Evolutionary conservation across 83 land plant species (phyloP).

Genomic region (Diphasiastrum complanatum): DNA sequence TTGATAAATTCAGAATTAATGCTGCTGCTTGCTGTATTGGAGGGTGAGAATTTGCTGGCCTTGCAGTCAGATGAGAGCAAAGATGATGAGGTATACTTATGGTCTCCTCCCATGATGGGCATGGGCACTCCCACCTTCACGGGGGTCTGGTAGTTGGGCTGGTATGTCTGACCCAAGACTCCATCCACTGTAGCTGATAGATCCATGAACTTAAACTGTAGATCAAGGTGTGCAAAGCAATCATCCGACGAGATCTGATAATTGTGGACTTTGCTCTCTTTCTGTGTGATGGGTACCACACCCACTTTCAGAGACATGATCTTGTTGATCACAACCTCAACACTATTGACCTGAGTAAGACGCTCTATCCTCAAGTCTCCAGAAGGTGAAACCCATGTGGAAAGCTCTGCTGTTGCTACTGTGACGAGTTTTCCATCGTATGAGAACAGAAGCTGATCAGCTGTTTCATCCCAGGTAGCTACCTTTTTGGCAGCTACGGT

Average conservation of each 20-base stretch:
- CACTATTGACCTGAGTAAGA: conserved; percentile 31
- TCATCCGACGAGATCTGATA: conserved; percentile 53
- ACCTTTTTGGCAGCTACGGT: conserved; percentile 37
- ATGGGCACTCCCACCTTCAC: conserved; percentile 19
- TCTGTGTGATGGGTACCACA: conserved; percentile 46
- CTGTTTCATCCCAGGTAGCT: conserved; percentile 38
- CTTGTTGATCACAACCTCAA: conserved; percentile 24
- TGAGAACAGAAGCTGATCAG: conserved; percentile 33
- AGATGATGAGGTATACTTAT: not conserved
- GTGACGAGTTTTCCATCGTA: conserved; percentile 34
- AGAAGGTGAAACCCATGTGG: conserved; percentile 33
- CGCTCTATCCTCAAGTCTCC: conserved; percentile 37
- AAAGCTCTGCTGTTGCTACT: conserved; percentile 22
- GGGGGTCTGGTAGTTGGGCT: conserved; percentile 8
- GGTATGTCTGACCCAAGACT: conserved; percentile 28
- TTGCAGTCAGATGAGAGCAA: conserved; percentile 21
- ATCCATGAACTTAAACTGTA: conserved; percentile 44
- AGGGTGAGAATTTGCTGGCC: conserved; percentile 10
- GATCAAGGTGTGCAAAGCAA: conserved; percentile 61
- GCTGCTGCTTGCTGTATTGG: no score
- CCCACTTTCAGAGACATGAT: conserved; percentile 27
- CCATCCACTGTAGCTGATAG: conserved; percentile 27
- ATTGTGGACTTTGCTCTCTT: conserved; percentile 44
- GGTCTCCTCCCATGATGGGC: conserved; percentile 29
- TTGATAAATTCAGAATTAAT: no score